Base-by-base conservation (phyloP, 1,139 yeast species). In the Pichia sp. region DNA sequence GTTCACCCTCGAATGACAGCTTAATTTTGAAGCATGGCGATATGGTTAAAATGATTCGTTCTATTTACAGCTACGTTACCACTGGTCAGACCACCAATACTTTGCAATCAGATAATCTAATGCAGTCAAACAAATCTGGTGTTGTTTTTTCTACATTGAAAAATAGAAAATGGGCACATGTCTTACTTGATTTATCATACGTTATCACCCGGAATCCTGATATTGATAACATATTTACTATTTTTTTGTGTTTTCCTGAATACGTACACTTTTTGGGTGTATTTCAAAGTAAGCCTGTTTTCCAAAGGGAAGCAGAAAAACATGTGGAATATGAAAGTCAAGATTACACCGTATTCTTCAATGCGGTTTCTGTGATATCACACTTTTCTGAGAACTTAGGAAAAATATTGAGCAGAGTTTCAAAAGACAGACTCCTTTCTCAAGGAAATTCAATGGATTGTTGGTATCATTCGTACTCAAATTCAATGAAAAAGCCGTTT, bases 251-350 rank as follows among this genome's bases (percentile, higher is more conserved):
- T 26, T 67, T 81, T 23, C 63, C 71, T 1, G 82, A 74, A 62
- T 79, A 84, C 3, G 81, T 85, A 59, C 93, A 83, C 65, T 80
- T 85, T 52, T 69, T 87, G 51, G 76, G 79, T 30, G 73, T 89
- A 31, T 90, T 92, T 66, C 96, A 92, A 68, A 95, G 96, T 2
- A 78, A 84, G 51, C 87, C 95, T 0, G 85, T 87, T 0, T 72
- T 90, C 64, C 79, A 77, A 61, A 76, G 98, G 59, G 96, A 90
- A 65, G 81, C 82, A n/a, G 76, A 79, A 13, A 84, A 82, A 56
- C 99, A 93, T 67, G 90, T 93, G 11, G 97, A 92, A 66, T 93
- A 87, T 66, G 99, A 93, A 66, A 85, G 85, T 48, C 90, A 89
- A 23, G 90, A 87, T 53, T 92, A 93, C 76, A 84, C 93, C 0